Base-by-base conservation (phyloP, 177 flowering plant species). In the Tripterygium wilfordii region DNA sequence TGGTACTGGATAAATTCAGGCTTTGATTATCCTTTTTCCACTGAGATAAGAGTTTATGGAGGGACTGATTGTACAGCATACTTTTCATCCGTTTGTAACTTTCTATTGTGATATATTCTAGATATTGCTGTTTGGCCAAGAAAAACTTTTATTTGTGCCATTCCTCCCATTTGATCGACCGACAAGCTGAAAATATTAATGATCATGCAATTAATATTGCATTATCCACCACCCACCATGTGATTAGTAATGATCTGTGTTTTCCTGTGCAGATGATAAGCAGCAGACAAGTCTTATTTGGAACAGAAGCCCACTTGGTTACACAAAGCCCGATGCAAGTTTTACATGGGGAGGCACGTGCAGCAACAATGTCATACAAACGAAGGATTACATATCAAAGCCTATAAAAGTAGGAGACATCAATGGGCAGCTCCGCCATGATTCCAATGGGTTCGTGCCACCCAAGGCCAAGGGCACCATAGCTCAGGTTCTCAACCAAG, bases 401-500 rank as follows among this genome's bases (percentile, higher is more conserved):
- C 55, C 74, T 49, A 48, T 47, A 35, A 76, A 68, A 55, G 53
- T 51, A 27, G 76, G 57, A 53, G 61, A 45, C 20, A 31, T 38
- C 45, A 55, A 60, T 56, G 68, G 57, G 53, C 68, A 64, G 52
- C 33, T 71, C 48, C 56, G 60, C 46, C 56, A 56, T 32, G 67
- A 68, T 42, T 49, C 77, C 17, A 48, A 54, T 54, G 61, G 60
- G 62, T 54, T 71, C 27, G 44, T 63, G 32, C 43, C 78, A 21
- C 51, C 61, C 33, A 76, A 71, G 69, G 67, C 56, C 36, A 77
- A 70, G 68, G 66, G 69, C 28, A 46, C 53, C 31, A 36, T 57
- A 8, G 37, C 71, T 25, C 70, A 77, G 63, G 69, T 63, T 68
- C 71, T 63, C 45, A 56, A 56, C 62, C 79, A 71, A 81, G 91